Evolutionary conservation across 2,329 filamentous ascomycete genomes (phyloP).

Genomic region (Cadophora gregata): DNA sequence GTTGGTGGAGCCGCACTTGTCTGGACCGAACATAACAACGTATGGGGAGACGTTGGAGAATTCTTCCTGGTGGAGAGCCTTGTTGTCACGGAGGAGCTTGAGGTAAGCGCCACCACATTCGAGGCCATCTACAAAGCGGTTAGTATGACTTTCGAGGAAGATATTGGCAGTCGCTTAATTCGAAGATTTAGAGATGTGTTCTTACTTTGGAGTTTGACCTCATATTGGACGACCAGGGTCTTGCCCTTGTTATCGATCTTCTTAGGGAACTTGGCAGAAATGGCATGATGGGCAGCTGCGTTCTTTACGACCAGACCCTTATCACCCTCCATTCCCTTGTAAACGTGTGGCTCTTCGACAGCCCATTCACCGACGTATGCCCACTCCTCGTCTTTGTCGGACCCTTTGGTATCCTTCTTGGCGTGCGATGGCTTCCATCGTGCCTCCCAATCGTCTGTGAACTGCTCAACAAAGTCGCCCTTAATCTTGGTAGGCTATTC

Average conservation of each 20-base stretch:
- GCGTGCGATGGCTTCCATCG: slow-evolving; percentile 95
- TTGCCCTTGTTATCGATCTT: slow-evolving; percentile 97
- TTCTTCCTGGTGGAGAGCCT: slow-evolving; percentile 94
- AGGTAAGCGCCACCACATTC: slow-evolving; percentile 99
- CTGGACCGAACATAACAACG: slow-evolving; percentile 99
- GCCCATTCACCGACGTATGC: slow-evolving; percentile 96
- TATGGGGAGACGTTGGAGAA: slow-evolving; percentile 98
- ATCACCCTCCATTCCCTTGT: slow-evolving; percentile 92
- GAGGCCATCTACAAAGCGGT: slow-evolving; percentile 72
- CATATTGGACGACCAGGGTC: slow-evolving; percentile 96
- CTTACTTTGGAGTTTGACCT: slow-evolving; percentile 98
- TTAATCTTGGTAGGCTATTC: slow-evolving; percentile 83
- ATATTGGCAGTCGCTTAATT: not conserved
- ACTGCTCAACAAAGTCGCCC: slow-evolving; percentile 97
- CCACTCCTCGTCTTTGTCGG: slow-evolving; percentile 84
- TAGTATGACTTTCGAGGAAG: slow-evolving; percentile 40
- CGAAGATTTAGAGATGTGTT: slow-evolving; percentile 36
- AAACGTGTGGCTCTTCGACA: slow-evolving; percentile 89
- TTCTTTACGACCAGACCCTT: slow-evolving; percentile 99
- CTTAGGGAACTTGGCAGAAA: slow-evolving; percentile 98
- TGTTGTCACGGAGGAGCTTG: slow-evolving; percentile 98
- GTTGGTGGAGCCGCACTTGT: slow-evolving; percentile 99
- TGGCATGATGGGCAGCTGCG: slow-evolving; percentile 96
- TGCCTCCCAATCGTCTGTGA: slow-evolving; percentile 93
- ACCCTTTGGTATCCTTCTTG: slow-evolving; percentile 85